Conservation (phyloP, 176 grass and related monocot species). For the Pontederia paniculata region DNA sequence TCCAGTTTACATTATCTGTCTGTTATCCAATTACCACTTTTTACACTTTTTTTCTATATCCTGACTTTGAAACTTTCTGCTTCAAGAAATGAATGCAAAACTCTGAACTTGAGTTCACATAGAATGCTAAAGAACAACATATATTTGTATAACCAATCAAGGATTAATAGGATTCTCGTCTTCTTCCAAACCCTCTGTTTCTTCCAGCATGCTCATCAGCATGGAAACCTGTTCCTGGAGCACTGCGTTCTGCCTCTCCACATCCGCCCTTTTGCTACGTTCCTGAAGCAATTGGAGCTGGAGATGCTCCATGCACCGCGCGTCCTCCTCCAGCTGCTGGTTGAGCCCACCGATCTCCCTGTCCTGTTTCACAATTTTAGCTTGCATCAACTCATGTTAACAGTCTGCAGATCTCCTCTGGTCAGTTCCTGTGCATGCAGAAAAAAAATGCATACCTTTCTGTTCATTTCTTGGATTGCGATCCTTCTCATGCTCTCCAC, state of each 20-base stretch:
- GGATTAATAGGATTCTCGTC: constrained; percentile 25
- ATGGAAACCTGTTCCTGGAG: constrained; percentile 77
- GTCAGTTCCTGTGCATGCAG: constrained; percentile 11
- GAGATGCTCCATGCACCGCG: constrained; percentile 64
- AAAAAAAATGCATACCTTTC: constrained; percentile 65
- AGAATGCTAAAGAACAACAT: too few species aligned
- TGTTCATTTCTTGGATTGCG: constrained; percentile 96
- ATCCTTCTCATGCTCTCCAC: constrained; percentile 97
- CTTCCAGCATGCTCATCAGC: constrained; percentile 71
- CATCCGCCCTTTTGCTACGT: constrained; percentile 62
- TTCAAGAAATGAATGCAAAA: too few species aligned
- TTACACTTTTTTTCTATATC: too few species aligned
- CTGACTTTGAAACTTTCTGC: too few species aligned
- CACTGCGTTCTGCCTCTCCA: constrained; percentile 70
- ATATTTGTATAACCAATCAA: too few species aligned
- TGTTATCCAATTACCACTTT: too few species aligned
- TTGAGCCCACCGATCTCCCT: constrained; percentile 84
- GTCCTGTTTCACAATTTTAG: constrained; percentile 41
- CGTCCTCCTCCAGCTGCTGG: constrained; percentile 88
- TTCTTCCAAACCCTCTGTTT: constrained; percentile 36
- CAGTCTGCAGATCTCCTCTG: not conserved
- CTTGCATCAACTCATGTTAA: not conserved
- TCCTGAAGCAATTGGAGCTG: constrained; percentile 70
- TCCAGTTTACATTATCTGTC: too few species aligned
- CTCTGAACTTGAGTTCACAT: too few species aligned